A percentile compares a stretch with the other conserved stretches of the same genome.
Evolutionary conservation across 306 rosid species (phyloP).

Genomic region (Alnus rubra): DNA sequence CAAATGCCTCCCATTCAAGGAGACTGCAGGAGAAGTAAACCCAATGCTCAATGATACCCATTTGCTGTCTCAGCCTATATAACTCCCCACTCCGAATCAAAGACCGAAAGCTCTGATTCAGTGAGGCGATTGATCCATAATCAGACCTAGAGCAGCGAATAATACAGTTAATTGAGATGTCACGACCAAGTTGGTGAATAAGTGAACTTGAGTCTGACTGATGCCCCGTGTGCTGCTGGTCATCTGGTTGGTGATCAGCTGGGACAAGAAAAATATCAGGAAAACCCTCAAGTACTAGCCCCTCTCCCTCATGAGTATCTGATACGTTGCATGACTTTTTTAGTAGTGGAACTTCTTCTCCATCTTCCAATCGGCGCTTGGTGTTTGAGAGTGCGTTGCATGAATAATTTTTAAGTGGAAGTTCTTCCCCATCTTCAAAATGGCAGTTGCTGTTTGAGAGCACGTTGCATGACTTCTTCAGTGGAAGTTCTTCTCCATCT

Average conservation of each 20-base stretch:
- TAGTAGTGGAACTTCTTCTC: slow-evolving; percentile 22
- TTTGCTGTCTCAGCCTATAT: slow-evolving; percentile 47
- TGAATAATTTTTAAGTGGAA: slow-evolving; percentile 19
- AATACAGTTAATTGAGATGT: slow-evolving; percentile 55
- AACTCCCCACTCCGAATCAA: slow-evolving; percentile 59
- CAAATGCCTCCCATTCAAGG: slow-evolving; percentile 70
- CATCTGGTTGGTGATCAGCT: slow-evolving; percentile 26
- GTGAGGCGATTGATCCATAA: slow-evolving; percentile 54
- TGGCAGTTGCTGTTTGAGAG: slow-evolving; percentile 43
- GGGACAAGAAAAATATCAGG: slow-evolving; percentile 20
- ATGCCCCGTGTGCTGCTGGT: slow-evolving; percentile 29
- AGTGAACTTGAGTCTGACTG: slow-evolving; percentile 40
- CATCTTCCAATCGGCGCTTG: slow-evolving; percentile 45
- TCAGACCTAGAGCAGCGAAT: slow-evolving; percentile 65
- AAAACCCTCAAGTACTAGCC: neutral
- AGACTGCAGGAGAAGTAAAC: slow-evolving; percentile 70
- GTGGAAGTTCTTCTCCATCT: slow-evolving; percentile 32
- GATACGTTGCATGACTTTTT: slow-evolving; percentile 44
- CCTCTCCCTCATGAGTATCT: slow-evolving; percentile 31
- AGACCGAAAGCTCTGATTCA: slow-evolving; percentile 56
- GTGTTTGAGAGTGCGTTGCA: slow-evolving; percentile 23
- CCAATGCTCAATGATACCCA: slow-evolving; percentile 73
- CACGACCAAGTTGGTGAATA: slow-evolving; percentile 54
- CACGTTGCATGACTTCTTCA: slow-evolving; percentile 37
- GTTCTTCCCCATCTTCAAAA: slow-evolving; percentile 40